Percentiles rank a stretch among this genome's conserved stretches.
Evolutionary conservation across 163 green algal species (phyloP).

Genomic region (Scenedesmus sp.): DNA sequence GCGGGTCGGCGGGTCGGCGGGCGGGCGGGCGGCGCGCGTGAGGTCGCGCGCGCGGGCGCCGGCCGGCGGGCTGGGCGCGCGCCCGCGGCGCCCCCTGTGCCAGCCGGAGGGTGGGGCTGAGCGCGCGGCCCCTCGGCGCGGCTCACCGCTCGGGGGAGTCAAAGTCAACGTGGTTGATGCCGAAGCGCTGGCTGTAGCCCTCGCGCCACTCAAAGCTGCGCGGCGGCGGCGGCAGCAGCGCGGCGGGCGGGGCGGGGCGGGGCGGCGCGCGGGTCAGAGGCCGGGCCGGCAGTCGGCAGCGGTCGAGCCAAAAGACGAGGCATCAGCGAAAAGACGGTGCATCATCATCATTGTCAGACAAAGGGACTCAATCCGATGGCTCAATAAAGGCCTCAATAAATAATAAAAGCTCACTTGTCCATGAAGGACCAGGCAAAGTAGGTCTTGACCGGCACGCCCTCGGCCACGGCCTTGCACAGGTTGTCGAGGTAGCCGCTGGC

Average conservation of each 20-base stretch:
- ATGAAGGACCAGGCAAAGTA: conserved; percentile 50
- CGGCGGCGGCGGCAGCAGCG: neutral
- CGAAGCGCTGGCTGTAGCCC: conserved; percentile 36
- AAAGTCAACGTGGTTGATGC: conserved; percentile 43
- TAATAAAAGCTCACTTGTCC: conserved; percentile 38
- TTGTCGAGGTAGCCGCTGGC: conserved; percentile 41
- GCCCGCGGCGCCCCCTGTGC: too few relatives aligned
- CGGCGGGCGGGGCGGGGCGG: neutral
- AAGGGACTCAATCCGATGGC: neutral
- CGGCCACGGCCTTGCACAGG: conserved; percentile 35
- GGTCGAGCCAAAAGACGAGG: too few relatives aligned
- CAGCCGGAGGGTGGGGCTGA: too few relatives aligned
- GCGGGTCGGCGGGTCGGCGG: too few relatives aligned
- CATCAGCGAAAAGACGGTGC: neutral
- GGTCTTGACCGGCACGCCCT: conserved; percentile 29
- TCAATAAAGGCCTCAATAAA: neutral
- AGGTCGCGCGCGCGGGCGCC: too few relatives aligned
- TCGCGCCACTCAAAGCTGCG: conserved; percentile 23
- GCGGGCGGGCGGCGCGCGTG: conserved; percentile 1
- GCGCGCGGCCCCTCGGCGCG: too few relatives aligned
- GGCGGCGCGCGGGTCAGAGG: too few relatives aligned
- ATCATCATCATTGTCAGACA: neutral
- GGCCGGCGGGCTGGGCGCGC: too few relatives aligned
- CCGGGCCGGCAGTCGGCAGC: too few relatives aligned
- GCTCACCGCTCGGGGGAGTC: neutral